Evolutionary conservation across 371 early-diverging fungal genomes (phyloP), one percentile per base, ranked within the genome.

Genomic region (Scutellospora calospora): DNA sequence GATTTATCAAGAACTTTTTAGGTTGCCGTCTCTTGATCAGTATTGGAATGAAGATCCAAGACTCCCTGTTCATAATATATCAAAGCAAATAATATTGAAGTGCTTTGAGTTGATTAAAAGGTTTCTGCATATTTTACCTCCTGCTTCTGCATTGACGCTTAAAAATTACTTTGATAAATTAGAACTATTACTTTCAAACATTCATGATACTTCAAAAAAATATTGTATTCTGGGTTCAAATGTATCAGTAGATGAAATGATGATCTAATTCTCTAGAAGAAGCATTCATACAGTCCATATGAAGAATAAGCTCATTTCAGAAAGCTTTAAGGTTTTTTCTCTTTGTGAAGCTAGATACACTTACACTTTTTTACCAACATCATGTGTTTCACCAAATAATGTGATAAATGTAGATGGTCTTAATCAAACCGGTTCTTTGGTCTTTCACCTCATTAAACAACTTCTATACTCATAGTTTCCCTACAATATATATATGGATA

Each of bases 271-370:
- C 52, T 80, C 81, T 4, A 80, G 80, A 0, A 71, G 81, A 20
- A 83, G 83, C 33, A 27, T 5, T 16, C 81, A 85, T 72, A 82
- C 83, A 6, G 11, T 65, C 29, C 11, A 20, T 29, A 65, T 65
- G 3, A 65, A 65, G 31, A 65, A 63, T 38, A 82, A 81, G 63
- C 80, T 81, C 1, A 82, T 49, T 14, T 73, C 84, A 3, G 60
- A 80, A 18, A 80, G 83, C 1, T 84, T 52, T 79, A 84, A 84
- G 76, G 81, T 84, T 38, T 80, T 77, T 14, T 65, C 38, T 5
- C 12, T 65, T 29, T 83, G 82, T 60, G 79, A 84, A 1, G 14
- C 83, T 65, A 82, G 83, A 5, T 84, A 84, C 66, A 83, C 83
- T 0, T 84, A 25, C 29, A 57, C 83, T 14, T 84, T 84, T 72